A percentile compares a stretch with the other conserved stretches of the same genome.
Evolutionary conservation across 2,329 filamentous ascomycete genomes (phyloP).

Genomic region (Talaromyces islandicus): DNA sequence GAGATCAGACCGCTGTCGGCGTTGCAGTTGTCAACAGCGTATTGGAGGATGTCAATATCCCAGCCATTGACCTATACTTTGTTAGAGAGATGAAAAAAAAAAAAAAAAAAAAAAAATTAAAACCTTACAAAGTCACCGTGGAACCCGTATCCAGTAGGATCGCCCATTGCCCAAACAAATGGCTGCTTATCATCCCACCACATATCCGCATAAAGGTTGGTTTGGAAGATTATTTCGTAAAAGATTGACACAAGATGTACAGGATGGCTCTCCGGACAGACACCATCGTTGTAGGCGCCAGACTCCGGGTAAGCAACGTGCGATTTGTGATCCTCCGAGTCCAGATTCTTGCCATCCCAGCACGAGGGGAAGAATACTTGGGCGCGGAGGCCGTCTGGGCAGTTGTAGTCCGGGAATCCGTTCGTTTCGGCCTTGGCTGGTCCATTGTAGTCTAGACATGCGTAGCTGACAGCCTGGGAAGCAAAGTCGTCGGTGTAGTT

Average conservation of each 20-base stretch:
- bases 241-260: constrained; percentile 55
- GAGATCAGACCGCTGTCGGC: constrained; percentile 60
- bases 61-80: constrained; percentile 56
- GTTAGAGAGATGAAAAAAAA: not conserved
- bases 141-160: constrained; percentile 47
- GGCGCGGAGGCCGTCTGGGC: constrained; percentile 19
- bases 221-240: constrained; percentile 53
- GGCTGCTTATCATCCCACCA: constrained; percentile 27
- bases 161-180: constrained; percentile 45
- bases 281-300: constrained; percentile 27
- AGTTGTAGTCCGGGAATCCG: constrained; percentile 54
- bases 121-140: constrained; percentile 47
- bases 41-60: constrained; percentile 62
- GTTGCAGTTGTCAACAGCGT: constrained; percentile 70
- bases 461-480: constrained; percentile 85
- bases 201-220: constrained; percentile 30
- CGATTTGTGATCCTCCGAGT: constrained; percentile 24
- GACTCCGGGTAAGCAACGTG: constrained; percentile 31
- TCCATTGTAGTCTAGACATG: constrained; percentile 77
- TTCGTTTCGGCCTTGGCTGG: constrained; percentile 44
- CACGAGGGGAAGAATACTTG: constrained; percentile 34
- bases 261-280: constrained; percentile 40
- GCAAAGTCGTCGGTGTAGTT: constrained; percentile 58
- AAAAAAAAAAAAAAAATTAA: not conserved
- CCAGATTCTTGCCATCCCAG: constrained; percentile 31